Conservation (phyloP, 2,329 filamentous ascomycete genomes). For the Stemphylium beticola region DNA sequence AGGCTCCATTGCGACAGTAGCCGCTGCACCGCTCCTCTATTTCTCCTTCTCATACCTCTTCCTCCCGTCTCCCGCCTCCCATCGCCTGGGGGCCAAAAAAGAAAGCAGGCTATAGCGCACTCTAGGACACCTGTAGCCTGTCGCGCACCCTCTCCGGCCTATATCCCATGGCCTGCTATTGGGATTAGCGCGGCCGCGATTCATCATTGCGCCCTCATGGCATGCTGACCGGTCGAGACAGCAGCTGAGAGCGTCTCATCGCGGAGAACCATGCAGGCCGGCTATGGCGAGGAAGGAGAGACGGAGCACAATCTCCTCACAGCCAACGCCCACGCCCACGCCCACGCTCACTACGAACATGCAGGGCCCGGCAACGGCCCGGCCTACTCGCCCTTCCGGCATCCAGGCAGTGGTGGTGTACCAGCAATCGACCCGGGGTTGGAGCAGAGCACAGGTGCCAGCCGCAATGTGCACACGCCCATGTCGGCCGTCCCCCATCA, state of each 20-base stretch:
- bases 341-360: constrained; percentile 45
- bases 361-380: constrained; percentile 34
- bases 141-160: constrained; percentile 17
- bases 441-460: constrained; percentile 42
- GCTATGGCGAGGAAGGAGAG: constrained; percentile 43
- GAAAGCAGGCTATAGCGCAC: too few relatives aligned
- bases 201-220: constrained; percentile 35
- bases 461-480: constrained; percentile 45
- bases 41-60: neutral
- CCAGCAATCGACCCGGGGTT: constrained; percentile 47
- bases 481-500: constrained; percentile 42
- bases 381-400: constrained; percentile 44
- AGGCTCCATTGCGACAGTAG: constrained; percentile 19
- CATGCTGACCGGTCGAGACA: constrained; percentile 36
- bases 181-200: constrained; percentile 29
- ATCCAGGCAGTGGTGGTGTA: constrained; percentile 30
- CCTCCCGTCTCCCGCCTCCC: neutral
- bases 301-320: constrained; percentile 42
- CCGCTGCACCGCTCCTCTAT: constrained; percentile 2
- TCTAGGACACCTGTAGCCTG: neutral
- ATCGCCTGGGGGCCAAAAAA: neutral
- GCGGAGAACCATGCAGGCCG: constrained; percentile 47
- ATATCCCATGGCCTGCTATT: constrained; percentile 26
- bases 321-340: constrained; percentile 37
- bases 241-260: constrained; percentile 30